Evolutionary conservation across 2,329 filamentous ascomycete genomes (phyloP).

Genomic region (Aaosphaeria arxii): DNA sequence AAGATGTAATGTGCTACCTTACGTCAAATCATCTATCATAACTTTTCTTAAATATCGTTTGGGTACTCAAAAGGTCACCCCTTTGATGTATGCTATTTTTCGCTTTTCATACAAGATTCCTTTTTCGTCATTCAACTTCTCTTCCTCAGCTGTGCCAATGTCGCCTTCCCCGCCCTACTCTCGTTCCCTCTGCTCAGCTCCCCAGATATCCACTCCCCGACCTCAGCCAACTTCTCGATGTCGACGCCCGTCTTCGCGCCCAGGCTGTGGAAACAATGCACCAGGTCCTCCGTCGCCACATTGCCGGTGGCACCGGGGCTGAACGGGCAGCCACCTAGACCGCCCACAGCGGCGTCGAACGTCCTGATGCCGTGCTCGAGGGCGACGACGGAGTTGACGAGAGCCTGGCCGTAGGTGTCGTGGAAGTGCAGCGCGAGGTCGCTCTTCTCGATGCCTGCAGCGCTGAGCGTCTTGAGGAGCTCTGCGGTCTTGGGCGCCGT

Average conservation of each 20-base stretch:
- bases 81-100: too few species aligned
- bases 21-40: background rate
- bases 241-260: constrained; percentile 71
- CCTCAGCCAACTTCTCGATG: constrained; percentile 32
- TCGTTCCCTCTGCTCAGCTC: constrained; percentile 36
- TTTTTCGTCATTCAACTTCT: background rate
- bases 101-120: background rate
- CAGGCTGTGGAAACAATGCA: constrained; percentile 70
- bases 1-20: background rate
- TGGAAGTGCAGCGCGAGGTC: constrained; percentile 84
- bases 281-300: constrained; percentile 79
- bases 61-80: background rate
- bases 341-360: constrained; percentile 77
- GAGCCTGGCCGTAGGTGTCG: constrained; percentile 81
- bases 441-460: constrained; percentile 65
- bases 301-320: constrained; percentile 84
- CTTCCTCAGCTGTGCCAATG: constrained; percentile 28
- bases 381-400: constrained; percentile 77
- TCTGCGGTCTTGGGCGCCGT: constrained; percentile 68
- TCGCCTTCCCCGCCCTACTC: constrained; percentile 39
- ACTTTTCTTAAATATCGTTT: background rate
- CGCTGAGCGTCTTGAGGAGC: constrained; percentile 61
- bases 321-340: constrained; percentile 81
- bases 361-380: constrained; percentile 74
- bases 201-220: constrained; percentile 39